Evolutionary conservation across 345 rosid genomes (phyloP), one percentile per base, ranked within the genome.

Genomic region (Lepidium africanum): DNA sequence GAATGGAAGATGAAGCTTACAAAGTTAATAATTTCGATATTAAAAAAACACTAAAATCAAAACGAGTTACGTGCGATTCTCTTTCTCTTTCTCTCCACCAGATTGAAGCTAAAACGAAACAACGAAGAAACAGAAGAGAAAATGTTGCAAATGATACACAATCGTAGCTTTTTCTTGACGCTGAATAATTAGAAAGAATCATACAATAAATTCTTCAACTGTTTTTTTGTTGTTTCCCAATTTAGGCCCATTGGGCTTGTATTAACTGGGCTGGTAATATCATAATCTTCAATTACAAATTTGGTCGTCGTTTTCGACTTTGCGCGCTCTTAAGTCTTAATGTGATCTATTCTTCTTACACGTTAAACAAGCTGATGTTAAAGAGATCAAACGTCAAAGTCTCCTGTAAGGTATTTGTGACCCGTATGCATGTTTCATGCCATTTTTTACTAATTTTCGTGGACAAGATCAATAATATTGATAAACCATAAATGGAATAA

Each of bases 151-250:
- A 49, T 41, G 19, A 49, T 4, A 59, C 11, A 58, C 21, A 60
- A 62, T 67, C 49, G 49, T 67, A 40, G 82, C 82, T 79, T 79
- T 61, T 71, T 25, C 56, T 70, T 59, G 59, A 75, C 79, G 81
- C 81, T 61, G 72, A 70, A 40, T 32, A 19, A 53, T n/a, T 30
- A 10, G 32, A 57, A 36, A 14, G 51, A 70, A 42, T 63, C 37
- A n/a, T 0, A 14, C 33, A 30, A 30, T 30, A 5, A 30, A 62
- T 47, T 36, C 33, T 30, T 45, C 1, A 30, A 6, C n/a, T 43
- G 38, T 19, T 10, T 25, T 21, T 2, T 17, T 25, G 10, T 17
- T 39, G 10, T 11, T 39, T 3, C 23, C 35, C 17, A 14, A 0
- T 0, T 48, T 1, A 30, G 71, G 66, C 10, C 76, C 65, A 48